Evolutionary conservation across 78 protist genomes (phyloP), one percentile per base, ranked within the genome.

Genomic region (Isochrysis galbana): DNA sequence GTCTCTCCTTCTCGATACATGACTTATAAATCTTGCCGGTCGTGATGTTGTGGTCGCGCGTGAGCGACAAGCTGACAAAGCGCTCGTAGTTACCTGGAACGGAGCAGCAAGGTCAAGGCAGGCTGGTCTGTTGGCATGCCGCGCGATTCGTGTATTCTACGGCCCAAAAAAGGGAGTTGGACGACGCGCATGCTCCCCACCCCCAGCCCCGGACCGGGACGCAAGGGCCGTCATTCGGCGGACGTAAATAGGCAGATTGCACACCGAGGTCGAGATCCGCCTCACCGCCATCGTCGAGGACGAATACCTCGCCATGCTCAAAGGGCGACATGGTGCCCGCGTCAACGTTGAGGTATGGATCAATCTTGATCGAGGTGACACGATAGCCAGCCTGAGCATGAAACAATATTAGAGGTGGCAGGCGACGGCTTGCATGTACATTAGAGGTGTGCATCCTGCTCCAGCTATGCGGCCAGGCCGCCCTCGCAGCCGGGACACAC

Each of bases 1-100:
- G 54, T 39, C 99, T 93, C 94, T 99, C 98, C 93, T 94, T 94
- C 86, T 95, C 94, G 47, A 99, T 96, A 22, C 98, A 98, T 0
- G 54, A 0, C 45, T 93, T 25, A 94, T 99, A 98, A 54, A 99
- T 93, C 95, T 98, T 98, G 80, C 99, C 99, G 39, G 99, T 98
- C 21, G 99, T 99, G 93, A 99, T 95, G 97, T 99, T 98, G 96
- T 97, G 92, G 96, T 98, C 98, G 69, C 95, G 82, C 38, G 93
- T 78, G 38, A 97, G 94, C 11, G 90, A 89, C 41, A 96, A 47
- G 93, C 93, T 96, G 48, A 97, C 42, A 93, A 98, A 98, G 55
- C 99, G 97, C 96, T 98, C 99, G 90, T 98, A 98, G 97, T 98
- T 98, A 69, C 99, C 99, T 7, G 14, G 61, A 14, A n/a, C n/a